These are phyloP conservation scores for Phlyctochytrium arcticum DNA, from an alignment of 192 early-diverging fungal species.

Conservation along the genomic window DNA sequence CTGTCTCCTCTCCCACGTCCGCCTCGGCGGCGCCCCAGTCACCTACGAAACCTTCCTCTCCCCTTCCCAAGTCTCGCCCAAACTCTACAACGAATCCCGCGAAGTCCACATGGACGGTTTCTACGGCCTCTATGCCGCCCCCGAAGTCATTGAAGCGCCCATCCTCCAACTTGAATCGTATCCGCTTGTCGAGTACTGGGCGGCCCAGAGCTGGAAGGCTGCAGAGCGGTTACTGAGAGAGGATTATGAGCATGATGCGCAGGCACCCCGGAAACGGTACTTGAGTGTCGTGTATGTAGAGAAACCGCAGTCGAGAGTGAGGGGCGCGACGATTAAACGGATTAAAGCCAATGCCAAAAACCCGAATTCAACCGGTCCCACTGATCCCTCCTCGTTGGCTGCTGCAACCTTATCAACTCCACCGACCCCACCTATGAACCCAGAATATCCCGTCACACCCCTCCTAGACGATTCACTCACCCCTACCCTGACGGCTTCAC, in stretches of 20 bases:
- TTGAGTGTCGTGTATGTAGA: slow-evolving; percentile 6
- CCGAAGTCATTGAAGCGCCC: slow-evolving; percentile 13
- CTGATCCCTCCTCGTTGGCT: background rate
- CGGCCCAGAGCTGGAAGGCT: background rate
- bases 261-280: no score
- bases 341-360: background rate
- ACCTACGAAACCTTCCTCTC: slow-evolving; percentile 1
- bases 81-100: background rate
- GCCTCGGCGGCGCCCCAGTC: slow-evolving; percentile 32
- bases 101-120: slow-evolving; percentile 29
- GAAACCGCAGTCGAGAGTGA: background rate
- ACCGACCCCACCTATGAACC: no score
- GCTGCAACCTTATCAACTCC: no score
- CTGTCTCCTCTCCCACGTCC: slow-evolving; percentile 36
- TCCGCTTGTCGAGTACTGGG: background rate
- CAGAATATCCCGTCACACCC: no score
- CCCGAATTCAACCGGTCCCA: background rate
- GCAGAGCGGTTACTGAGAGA: background rate
- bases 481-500: background rate
- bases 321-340: background rate
- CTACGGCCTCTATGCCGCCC: slow-evolving; percentile 9
- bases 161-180: background rate
- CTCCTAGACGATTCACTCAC: no score
- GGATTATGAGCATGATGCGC: slow-evolving; percentile 1
- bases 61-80: background rate